These are phyloP conservation scores for Fusarium sp. DNA, from an alignment of 2,329 filamentous ascomycete genomes.

Conservation along the genomic window DNA sequence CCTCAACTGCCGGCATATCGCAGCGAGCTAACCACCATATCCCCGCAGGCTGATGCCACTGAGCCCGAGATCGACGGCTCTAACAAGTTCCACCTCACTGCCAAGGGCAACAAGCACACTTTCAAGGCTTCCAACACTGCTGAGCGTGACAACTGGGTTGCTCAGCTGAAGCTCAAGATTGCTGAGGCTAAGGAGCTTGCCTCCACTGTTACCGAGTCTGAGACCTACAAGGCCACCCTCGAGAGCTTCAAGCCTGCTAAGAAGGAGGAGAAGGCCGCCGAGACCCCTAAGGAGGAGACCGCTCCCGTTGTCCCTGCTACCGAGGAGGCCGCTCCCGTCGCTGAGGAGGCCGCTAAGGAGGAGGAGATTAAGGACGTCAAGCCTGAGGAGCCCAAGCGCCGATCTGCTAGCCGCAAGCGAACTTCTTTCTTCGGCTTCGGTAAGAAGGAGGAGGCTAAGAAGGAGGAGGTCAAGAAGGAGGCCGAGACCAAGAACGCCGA, in stretches of 20 bases:
- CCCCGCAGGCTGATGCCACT: slow-evolving; percentile 66
- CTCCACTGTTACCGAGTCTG: slow-evolving; percentile 78
- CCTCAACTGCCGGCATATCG: slow-evolving; percentile 37
- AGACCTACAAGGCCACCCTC: slow-evolving; percentile 88
- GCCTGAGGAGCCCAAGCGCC: slow-evolving; percentile 70
- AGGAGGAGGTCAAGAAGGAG: slow-evolving; percentile 62
- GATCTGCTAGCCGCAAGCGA: slow-evolving; percentile 74
- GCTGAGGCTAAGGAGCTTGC: slow-evolving; percentile 86
- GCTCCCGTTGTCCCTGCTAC: slow-evolving; percentile 46
- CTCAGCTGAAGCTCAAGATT: slow-evolving; percentile 83
- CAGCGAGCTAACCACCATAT: slow-evolving; percentile 17
- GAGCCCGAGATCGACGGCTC: slow-evolving; percentile 81
- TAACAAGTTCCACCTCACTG: slow-evolving; percentile 86
- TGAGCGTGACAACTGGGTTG: slow-evolving; percentile 94
- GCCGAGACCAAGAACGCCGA: slow-evolving; percentile 55
- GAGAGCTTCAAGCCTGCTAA: slow-evolving; percentile 73
- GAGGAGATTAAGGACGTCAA: slow-evolving; percentile 59
- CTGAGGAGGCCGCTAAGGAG: slow-evolving; percentile 53
- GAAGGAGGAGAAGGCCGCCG: slow-evolving; percentile 58
- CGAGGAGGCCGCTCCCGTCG: slow-evolving; percentile 37
- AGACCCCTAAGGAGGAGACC: slow-evolving; percentile 51
- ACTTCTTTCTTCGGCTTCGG: slow-evolving; percentile 72
- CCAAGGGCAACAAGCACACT: slow-evolving; percentile 89
- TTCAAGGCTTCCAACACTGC: slow-evolving; percentile 83
- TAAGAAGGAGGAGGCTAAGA: slow-evolving; percentile 64